These are phyloP conservation scores for Coffea humblotiana DNA, from an alignment of 305 asterid species.

Conservation along the genomic window DNA sequence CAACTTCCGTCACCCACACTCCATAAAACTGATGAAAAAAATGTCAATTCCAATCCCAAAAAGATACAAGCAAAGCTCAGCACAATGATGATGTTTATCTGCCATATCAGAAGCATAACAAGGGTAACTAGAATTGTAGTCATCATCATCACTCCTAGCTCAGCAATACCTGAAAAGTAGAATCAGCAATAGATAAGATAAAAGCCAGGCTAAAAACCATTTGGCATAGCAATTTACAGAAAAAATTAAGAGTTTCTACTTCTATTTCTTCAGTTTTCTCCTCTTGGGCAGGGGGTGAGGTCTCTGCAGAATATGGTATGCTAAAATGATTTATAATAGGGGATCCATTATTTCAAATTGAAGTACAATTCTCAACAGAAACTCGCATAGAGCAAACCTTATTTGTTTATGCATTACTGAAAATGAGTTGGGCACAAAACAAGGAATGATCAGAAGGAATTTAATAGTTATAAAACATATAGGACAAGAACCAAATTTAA, in stretches of 20 bases:
- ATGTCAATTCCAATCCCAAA: constrained; percentile 89
- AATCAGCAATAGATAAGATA: constrained; percentile 31
- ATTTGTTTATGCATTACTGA: not conserved
- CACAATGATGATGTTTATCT: constrained; percentile 79
- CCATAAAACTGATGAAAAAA: constrained; percentile 90
- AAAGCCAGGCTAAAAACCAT: not conserved
- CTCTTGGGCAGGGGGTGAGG: too few species aligned
- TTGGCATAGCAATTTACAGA: not conserved
- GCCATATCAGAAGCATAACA: constrained; percentile 99
- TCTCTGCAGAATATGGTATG: too few species aligned
- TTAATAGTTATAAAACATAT: not conserved
- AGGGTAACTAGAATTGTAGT: constrained; percentile 87
- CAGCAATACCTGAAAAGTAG: constrained; percentile 79
- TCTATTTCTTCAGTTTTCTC: not conserved
- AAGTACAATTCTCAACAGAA: not conserved
- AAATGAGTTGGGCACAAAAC: not conserved
- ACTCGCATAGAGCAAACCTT: not conserved
- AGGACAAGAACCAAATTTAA: not conserved
- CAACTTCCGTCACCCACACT: constrained; percentile 98
- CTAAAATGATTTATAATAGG: too few species aligned
- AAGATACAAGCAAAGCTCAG: constrained; percentile 65
- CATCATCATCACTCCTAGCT: constrained; percentile 99
- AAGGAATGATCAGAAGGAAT: not conserved
- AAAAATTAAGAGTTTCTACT: not conserved
- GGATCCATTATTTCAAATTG: not conserved